These are phyloP conservation scores for Carex littledalei DNA, from an alignment of 176 grass and related monocot species.

Conservation along the genomic window DNA sequence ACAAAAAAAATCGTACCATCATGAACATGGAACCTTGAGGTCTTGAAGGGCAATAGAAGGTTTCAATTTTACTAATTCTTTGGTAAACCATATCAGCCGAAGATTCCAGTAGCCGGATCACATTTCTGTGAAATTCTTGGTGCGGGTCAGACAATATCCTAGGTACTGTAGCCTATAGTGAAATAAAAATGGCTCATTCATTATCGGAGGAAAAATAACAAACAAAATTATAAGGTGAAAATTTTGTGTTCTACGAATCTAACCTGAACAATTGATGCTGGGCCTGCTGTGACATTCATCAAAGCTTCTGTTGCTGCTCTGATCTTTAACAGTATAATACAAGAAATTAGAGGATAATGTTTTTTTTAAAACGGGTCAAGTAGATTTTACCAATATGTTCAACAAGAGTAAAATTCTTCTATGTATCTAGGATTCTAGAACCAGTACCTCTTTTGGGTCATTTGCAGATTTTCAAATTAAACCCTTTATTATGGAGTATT, in stretches of 20 bases:
- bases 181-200: neutral
- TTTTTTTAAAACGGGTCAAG: neutral
- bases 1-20: constrained; percentile 44
- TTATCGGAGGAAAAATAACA: neutral
- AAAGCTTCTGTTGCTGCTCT: constrained; percentile 63
- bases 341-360: neutral
- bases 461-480: neutral
- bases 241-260: neutral
- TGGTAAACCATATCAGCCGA: constrained; percentile 46
- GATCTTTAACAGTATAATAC: constrained; percentile 46
- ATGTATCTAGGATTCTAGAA: neutral
- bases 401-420: neutral
- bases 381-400: neutral
- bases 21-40: constrained; percentile 96
- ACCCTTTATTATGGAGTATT: neutral
- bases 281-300: constrained; percentile 72
- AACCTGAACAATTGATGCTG: constrained; percentile 79
- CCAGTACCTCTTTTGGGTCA: neutral
- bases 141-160: constrained; percentile 51
- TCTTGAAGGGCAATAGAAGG: constrained; percentile 51
- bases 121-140: constrained; percentile 49
- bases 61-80: constrained; percentile 55
- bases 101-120: constrained; percentile 47
- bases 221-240: neutral
- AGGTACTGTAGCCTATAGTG: constrained; percentile 56